Percentiles rank a stretch among this genome's conserved stretches.
phyloP scores from a whole-genome alignment of 257 asterid species.

The Primulina eburnea region DNA sequence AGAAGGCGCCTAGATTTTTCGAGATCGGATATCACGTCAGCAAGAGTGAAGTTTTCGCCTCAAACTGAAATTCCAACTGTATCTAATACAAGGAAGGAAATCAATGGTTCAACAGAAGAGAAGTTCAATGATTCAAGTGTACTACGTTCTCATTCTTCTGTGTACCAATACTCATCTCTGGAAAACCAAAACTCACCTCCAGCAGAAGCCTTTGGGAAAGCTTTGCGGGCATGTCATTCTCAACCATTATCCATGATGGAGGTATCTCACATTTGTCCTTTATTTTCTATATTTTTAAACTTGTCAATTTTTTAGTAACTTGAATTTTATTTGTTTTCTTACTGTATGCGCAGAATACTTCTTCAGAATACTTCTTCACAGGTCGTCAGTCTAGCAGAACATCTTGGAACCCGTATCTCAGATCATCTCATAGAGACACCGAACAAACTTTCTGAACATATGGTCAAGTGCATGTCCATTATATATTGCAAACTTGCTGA shows the following conservation, averaged over 20 bases:
- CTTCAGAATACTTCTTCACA: slow-evolving; percentile 48
- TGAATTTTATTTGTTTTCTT: slow-evolving; percentile 1
- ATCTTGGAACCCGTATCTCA: slow-evolving; percentile 54
- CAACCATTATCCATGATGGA: slow-evolving; percentile 93
- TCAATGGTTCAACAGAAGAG: slow-evolving; percentile 51
- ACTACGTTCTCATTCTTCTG: slow-evolving; percentile 76
- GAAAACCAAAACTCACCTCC: slow-evolving; percentile 55
- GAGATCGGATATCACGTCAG: slow-evolving; percentile 40
- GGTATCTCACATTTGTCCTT: slow-evolving; percentile 60
- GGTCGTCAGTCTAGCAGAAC: slow-evolving; percentile 58
- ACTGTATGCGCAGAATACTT: slow-evolving; percentile 48
- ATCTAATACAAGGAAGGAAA: slow-evolving; percentile 37
- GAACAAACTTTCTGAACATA: slow-evolving; percentile 59
- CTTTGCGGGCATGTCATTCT: slow-evolving; percentile 79
- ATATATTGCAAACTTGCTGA: slow-evolving; percentile 60
- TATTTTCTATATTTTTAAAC: background rate
- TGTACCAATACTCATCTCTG: slow-evolving; percentile 54
- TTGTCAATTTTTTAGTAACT: background rate
- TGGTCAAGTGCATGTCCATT: slow-evolving; percentile 57
- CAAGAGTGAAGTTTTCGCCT: slow-evolving; percentile 31
- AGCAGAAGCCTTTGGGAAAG: slow-evolving; percentile 40
- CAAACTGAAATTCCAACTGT: slow-evolving; percentile 34
- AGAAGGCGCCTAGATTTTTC: slow-evolving; percentile 76
- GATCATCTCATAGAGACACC: slow-evolving; percentile 55
- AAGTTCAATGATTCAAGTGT: slow-evolving; percentile 47